A percentile compares a stretch with the other conserved stretches of the same genome.
These are phyloP conservation scores for Dispira parvispora DNA, from an alignment of 192 early-diverging fungal species.

Conservation along the genomic window DNA sequence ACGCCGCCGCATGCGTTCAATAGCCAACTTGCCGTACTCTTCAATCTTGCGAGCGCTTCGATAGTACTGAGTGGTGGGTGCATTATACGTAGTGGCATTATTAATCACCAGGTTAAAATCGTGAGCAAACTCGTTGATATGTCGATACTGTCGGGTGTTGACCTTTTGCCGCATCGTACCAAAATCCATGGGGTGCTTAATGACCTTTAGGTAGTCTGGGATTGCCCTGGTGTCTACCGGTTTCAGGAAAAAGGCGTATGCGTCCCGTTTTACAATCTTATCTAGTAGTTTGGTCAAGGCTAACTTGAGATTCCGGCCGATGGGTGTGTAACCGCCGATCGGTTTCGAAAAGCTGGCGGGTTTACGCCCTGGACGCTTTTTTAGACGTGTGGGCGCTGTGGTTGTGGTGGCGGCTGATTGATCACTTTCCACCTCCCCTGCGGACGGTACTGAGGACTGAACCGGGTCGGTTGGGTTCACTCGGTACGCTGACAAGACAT, in stretches of 20 bases:
- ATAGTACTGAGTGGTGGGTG: constrained; percentile 63
- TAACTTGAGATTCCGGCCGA: constrained; percentile 29
- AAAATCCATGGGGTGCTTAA: constrained; percentile 82
- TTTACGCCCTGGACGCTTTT: neutral
- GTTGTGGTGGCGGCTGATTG: neutral
- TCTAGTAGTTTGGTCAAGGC: constrained; percentile 43
- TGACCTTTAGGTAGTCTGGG: constrained; percentile 62
- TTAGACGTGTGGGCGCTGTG: neutral
- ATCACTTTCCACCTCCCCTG: neutral
- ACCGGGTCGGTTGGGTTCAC: neutral
- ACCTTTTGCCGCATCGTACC: constrained; percentile 74
- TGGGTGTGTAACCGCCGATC: neutral
- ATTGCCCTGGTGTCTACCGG: constrained; percentile 66
- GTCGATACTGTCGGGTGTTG: constrained; percentile 34
- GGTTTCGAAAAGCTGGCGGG: neutral
- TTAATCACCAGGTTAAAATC: constrained; percentile 64
- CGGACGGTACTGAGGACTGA: neutral
- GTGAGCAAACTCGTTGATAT: constrained; percentile 47
- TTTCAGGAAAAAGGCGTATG: constrained; percentile 71
- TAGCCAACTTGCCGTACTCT: constrained; percentile 44
- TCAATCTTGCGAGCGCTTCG: constrained; percentile 61
- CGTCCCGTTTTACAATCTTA: constrained; percentile 56
- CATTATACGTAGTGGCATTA: constrained; percentile 76
- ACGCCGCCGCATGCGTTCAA: constrained; percentile 38
- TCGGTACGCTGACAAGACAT: neutral